These are phyloP conservation scores for Spizellomyces punctatus DNA, from an alignment of 192 early-diverging fungal species.

Conservation along the genomic window DNA sequence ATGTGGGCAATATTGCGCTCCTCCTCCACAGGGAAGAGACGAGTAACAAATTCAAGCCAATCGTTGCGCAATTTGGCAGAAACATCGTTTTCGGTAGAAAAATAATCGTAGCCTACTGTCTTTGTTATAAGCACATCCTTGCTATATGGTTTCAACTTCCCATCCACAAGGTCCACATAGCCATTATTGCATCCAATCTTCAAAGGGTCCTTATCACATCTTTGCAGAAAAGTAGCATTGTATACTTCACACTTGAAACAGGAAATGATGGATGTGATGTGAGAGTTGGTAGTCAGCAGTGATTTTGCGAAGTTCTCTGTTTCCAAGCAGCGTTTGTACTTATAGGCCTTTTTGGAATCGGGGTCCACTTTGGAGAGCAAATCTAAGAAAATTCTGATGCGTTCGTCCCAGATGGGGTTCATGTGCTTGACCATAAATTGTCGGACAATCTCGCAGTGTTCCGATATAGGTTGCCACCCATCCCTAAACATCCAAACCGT, in stretches of 20 bases:
- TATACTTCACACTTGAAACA: not conserved
- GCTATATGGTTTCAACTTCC: not conserved
- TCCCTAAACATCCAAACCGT: too few species aligned
- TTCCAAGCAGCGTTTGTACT: too few species aligned
- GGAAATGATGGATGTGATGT: not conserved
- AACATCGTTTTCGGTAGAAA: not conserved
- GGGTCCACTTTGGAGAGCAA: too few species aligned
- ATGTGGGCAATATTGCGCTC: slow-evolving; percentile 18
- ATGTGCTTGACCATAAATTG: too few species aligned
- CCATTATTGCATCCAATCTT: slow-evolving; percentile 5
- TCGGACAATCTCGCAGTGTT: too few species aligned
- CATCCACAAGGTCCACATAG: slow-evolving; percentile 16
- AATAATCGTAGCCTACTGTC: slow-evolving; percentile 22
- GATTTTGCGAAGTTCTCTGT: too few species aligned
- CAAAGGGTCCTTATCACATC: not conserved
- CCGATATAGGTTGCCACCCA: too few species aligned
- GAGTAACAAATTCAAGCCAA: slow-evolving; percentile 10
- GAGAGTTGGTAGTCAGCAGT: too few species aligned
- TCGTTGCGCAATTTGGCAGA: not conserved
- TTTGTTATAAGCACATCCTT: slow-evolving; percentile 21
- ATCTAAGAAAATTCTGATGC: too few species aligned
- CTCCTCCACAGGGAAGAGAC: slow-evolving; percentile 15
- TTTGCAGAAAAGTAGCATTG: slow-evolving; percentile 1
- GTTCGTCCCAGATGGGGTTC: too few species aligned
- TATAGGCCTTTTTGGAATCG: too few species aligned